Base-by-base conservation (phyloP, 2,329 filamentous ascomycete species). In the Clarireedia sp. region DNA sequence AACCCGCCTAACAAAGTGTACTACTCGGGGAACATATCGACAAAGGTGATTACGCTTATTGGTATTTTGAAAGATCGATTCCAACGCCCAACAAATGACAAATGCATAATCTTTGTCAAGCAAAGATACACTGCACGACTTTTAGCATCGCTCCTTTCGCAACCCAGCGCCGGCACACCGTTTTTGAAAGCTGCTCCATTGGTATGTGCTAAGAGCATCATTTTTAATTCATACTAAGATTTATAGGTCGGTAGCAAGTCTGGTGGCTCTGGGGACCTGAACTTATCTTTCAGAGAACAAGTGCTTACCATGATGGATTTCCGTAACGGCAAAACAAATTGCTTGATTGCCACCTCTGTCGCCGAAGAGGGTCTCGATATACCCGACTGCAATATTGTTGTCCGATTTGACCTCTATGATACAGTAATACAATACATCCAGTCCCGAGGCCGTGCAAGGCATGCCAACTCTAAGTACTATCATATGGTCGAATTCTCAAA, bases 391-490 rank as follows among this genome's bases (percentile, higher is more conserved):
- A 85, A 86, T 60, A 67, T 85, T 1, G 74, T 87, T 29, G 75
- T 87, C 57, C 73, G 91, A 2, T 99, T 96, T 65, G 90, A 97
- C 67, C 78, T 95, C 2, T 96, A 90, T 70, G 78, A 79, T 10
- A 96, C 92, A 0, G 83, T 96, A 70, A 97, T 97, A 51, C 89
- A 95, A 66, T 97, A 96, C 67, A 85, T 97, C 19, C 94, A 99
- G 69, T 96, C 91, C 14, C 82, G 90, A 59, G 94, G 94, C 0
- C 82, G 94, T 53, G 94, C 94, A 12, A 81, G 94, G 40, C 87
- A 90, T 64, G 70, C 73, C 0, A 79, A 86, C 54, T 97, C 94
- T 0, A 83, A 80, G 60, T 96, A 92, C 68, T 79, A 91, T 36
- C 89, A 88, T 64, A 91, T 99, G 87, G 68, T 89, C 2, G 91